Evolutionary conservation across 2,329 filamentous ascomycete genomes (phyloP).

Genomic region (Talaromyces sp.): DNA sequence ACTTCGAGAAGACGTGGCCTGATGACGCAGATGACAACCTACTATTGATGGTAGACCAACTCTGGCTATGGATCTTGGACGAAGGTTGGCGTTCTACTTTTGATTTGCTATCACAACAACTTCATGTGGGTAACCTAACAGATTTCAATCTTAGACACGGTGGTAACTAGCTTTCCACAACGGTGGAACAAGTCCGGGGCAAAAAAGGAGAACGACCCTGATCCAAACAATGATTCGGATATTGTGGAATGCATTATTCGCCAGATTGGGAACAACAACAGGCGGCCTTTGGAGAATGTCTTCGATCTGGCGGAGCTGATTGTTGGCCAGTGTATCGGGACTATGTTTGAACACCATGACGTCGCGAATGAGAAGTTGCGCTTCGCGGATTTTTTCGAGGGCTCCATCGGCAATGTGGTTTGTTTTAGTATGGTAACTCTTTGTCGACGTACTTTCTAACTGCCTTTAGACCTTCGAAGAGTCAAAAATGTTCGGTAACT

Average conservation of each 20-base stretch:
- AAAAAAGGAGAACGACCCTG: neutral
- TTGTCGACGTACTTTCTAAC: neutral
- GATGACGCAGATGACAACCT: neutral
- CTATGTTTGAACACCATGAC: neutral
- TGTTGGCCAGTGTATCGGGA: neutral
- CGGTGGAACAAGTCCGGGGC: neutral
- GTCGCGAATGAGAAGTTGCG: neutral
- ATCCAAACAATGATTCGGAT: constrained; percentile 12
- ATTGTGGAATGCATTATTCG: constrained; percentile 17
- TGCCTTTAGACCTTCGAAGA: neutral
- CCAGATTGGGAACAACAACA: constrained; percentile 6
- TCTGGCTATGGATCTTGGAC: neutral
- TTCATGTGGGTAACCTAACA: neutral
- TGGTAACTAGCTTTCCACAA: neutral
- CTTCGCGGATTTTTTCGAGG: neutral
- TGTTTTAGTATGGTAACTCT: neutral
- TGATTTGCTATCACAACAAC: neutral
- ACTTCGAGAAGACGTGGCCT: neutral
- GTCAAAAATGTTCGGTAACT: neutral
- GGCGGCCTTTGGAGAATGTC: constrained; percentile 1
- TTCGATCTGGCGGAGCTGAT: neutral
- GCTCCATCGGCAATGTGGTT: neutral
- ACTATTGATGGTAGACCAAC: neutral
- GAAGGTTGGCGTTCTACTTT: neutral
- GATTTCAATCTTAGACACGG: neutral